phyloP scores from a whole-genome alignment of 495 filamentous ascomycete species.

The Viridothelium virens region DNA sequence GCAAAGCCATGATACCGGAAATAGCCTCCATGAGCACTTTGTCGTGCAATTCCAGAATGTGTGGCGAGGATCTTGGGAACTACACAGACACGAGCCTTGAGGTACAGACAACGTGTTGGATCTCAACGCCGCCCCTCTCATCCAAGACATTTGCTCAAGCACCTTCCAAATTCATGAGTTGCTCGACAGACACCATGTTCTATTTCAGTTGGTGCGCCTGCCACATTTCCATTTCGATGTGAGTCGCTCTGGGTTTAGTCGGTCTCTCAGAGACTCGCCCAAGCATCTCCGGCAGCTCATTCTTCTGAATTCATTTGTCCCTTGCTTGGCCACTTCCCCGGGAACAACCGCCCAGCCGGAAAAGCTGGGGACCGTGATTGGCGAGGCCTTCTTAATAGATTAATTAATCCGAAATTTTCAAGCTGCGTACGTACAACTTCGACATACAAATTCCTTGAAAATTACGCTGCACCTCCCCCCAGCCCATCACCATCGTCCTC shows the following conservation, averaged over 20 bases:
- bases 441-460: not conserved
- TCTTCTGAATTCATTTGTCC: not conserved
- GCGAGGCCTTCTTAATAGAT: too few relatives aligned
- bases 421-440: too few relatives aligned
- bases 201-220: too few relatives aligned
- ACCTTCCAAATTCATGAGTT: not conserved
- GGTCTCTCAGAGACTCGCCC: not conserved
- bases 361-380: too few relatives aligned
- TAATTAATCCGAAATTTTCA: too few relatives aligned
- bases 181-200: not conserved
- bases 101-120: not conserved
- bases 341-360: not conserved
- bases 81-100: not conserved
- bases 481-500: slow-evolving; percentile 25
- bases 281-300: not conserved
- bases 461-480: not conserved
- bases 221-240: too few relatives aligned
- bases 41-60: not conserved
- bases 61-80: not conserved
- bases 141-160: not conserved
- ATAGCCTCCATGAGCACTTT: not conserved
- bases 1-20: not conserved
- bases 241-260: too few relatives aligned
- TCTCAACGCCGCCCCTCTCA: not conserved
- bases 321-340: not conserved